Evolutionary conservation across 148 eudicot species (phyloP), one percentile per base, ranked within the genome.

Genomic region (Euryodendron excelsum): DNA sequence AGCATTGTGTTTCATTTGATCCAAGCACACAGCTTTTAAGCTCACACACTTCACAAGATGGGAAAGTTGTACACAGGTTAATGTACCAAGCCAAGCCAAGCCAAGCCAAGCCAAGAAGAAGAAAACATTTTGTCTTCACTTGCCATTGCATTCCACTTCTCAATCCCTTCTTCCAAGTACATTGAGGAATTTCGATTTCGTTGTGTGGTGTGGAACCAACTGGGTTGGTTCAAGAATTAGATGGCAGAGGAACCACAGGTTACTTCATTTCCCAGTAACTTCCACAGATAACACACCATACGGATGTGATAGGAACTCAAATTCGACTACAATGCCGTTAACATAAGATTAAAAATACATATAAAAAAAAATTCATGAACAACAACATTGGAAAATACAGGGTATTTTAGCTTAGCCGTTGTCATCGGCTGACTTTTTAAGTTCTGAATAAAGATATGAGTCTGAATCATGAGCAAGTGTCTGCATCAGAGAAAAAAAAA

Each of bases 401-500:
- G 18, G 55, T 36, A 31, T 63, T 53, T 27, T n/a, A n/a, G n/a
- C n/a, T n/a, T n/a, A n/a, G 50, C 63, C 37, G 60, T 39, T 56
- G 58, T 31, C 66, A 41, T 62, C 58, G 68, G 69, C 77, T 25
- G 79, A 69, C 63, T 85, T 84, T 4, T 67, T 73, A 75, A 73
- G 67, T 44, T 80, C 78, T 28, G 84, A 73, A 65, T 85, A 87
- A n/a, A n/a, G n/a, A n/a, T n/a, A n/a, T n/a, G n/a, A n/a, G 66
- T 90, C 91, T 6, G 98, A 85, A 86, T 94, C 98, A 84, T 94
- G 98, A 72, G 98, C 98, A 56, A 92, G 92, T 44, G 92, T 86
- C 98, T 94, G 97, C 91, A 86, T 62, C 75, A 72, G 44, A 44
- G 47, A 41, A n/a, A 79, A 77, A 73, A 50, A 56, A 36, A 61